Base-by-base conservation (phyloP, 768 basidiomycete genomes). In the Ramaria sp. region DNA sequence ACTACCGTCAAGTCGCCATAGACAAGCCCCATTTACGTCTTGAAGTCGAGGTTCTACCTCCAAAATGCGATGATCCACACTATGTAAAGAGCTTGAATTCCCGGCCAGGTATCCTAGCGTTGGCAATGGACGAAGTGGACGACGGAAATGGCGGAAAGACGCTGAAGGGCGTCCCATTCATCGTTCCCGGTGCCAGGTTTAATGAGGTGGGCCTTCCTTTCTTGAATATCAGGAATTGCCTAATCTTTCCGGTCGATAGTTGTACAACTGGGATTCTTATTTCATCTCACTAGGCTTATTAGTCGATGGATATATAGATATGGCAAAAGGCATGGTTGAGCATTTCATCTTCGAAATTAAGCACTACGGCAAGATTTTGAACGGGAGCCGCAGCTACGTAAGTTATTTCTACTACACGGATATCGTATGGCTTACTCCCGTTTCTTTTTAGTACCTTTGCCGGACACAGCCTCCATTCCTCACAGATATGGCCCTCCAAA, bases 261-360 rank as follows among this genome's bases (percentile, higher is more conserved):
- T 92, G 45, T 93, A 93, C 72, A 92, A 93, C 67, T 93, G 91
- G 91, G 91, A 94, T 70, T 91, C 88, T 7, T 94, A 94, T 73
- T 96, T 96, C 69, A 91, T 95, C 65, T 77, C 88, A 7, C 82
- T 98, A 24, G 95, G 95, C 15, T 80, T 99, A 30, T 81, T 99
- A 7, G 91, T 97, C 22, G 95, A 99, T 66, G 94, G 93, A 27
- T 86, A 92, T 64, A 83, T 95, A 30, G 80, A 84, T 58, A 88
- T 98, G 83, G 95, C 96, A 19, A 91, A 93, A 71, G 91, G 92
- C 64, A 92, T 98, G 83, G 93, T 97, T 45, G 96, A 98, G 55
- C 95, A 99, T 69, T 99, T 98, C 73, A 88, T 96, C 66, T 99
- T 98, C 68, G 92, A 98, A 76, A 96, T 99, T 76, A 91, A 84